Evolutionary conservation across 1,139 yeast species (phyloP), one percentile per base, ranked within the genome.

Genomic region (Geotrichum phurueaensis): DNA sequence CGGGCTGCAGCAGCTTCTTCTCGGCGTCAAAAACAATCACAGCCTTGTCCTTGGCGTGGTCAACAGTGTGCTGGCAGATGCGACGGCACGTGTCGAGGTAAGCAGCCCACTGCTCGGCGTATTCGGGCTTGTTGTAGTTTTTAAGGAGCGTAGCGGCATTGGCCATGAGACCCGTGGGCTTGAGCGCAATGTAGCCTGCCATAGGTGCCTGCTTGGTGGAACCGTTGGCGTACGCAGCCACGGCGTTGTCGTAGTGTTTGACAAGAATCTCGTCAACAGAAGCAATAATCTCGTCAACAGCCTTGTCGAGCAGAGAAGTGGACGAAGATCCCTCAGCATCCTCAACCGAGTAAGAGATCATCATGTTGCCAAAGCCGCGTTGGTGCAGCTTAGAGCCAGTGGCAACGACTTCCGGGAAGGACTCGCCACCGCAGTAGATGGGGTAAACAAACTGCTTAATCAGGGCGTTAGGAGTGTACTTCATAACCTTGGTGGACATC

Each of bases 21-120:
- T 94, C 99, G 54, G 98, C 99, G 72, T 94, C 99, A 69, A 94
- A 82, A 54, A 91, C 92, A 48, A 90, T 86, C 47, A 89, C 89
- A 29, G 89, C 91, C 71, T 89, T 86, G 43, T 96, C 97, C 13
- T 92, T 81, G 43, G 81, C 80, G 75, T 96, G 81, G 31, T 78
- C 78, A 4, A 94, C 95, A 67, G 84, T 89, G 67, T 80, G 72
- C 23, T 81, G 79, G 71, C 81, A 83, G 63, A 89, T 81, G 60
- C 81, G 75, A 10, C 85, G 76, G 70, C 96, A 89, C 67, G 86
- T 86, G 9, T 77, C 79, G 29, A 89, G 84, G 70, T 92, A 80
- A 54, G 76, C 76, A 48, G 83, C 80, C 76, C 91, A 89, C 66
- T 79, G 79, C 4, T 73, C 72, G 45, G 79, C 76, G 73, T 80